phyloP scores from a whole-genome alignment of 495 filamentous ascomycete genomes.

The Neurospora africana region DNA sequence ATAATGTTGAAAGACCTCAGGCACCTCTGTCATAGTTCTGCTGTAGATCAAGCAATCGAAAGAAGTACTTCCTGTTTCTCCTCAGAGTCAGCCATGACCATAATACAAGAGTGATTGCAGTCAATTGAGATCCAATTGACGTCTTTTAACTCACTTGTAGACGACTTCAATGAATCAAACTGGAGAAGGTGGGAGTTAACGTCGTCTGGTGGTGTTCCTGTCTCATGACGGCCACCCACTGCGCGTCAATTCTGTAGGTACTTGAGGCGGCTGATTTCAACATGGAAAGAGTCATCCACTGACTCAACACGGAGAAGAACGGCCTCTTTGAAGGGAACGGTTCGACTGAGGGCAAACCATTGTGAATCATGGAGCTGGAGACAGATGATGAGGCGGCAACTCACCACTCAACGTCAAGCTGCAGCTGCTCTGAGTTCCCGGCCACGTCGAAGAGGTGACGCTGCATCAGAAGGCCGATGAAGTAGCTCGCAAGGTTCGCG shows the following conservation, averaged over 20 bases:
- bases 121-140: not conserved
- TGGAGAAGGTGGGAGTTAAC: not conserved
- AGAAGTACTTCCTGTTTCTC: not conserved
- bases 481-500: no score
- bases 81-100: not conserved
- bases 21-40: not conserved
- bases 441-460: no score
- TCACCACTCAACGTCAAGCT: no score
- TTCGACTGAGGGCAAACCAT: not conserved
- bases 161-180: not conserved
- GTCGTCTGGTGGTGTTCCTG: not conserved
- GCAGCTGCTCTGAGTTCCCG: no score
- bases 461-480: no score
- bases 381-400: no score
- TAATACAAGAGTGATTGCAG: not conserved
- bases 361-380: no score
- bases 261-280: no score
- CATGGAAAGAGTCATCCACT: no score
- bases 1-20: not conserved
- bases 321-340: no score
- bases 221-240: not conserved
- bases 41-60: not conserved
- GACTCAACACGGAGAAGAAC: no score
- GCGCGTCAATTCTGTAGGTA: not conserved
- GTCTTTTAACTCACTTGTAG: not conserved